Percentiles rank a stretch among this genome's conserved stretches.
Evolutionary conservation across 108 stramenopile species (phyloP).

Genomic region (Nitzschia putrida): DNA sequence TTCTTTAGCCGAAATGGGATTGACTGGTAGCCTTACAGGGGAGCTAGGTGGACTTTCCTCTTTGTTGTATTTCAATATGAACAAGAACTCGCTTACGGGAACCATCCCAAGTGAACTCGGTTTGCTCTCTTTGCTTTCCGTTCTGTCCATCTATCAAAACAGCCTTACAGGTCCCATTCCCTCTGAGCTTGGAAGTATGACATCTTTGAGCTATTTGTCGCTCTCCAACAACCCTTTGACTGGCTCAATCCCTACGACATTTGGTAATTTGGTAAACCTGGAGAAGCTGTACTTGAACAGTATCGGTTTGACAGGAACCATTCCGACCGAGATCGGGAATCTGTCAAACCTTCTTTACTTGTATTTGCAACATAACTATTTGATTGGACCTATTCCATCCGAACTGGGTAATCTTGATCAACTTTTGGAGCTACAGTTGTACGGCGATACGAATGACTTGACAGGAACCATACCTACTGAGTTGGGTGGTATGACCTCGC

Average conservation of each 20-base stretch:
- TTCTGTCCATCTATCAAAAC: neutral
- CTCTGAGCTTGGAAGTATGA: neutral
- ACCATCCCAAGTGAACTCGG: conserved; percentile 45
- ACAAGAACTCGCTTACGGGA: conserved; percentile 36
- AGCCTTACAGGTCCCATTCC: neutral
- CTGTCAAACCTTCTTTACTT: neutral
- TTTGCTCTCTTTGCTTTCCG: conserved; percentile 12
- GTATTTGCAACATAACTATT: too few species aligned
- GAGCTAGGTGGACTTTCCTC: conserved; percentile 12
- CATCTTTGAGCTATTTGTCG: neutral
- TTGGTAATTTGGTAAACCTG: neutral
- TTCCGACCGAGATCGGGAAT: neutral
- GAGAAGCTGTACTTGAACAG: neutral
- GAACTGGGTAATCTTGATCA: neutral
- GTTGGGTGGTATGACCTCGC: conserved; percentile 7
- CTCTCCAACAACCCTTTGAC: neutral
- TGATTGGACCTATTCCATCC: neutral
- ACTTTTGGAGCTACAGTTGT: conserved; percentile 3
- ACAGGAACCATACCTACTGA: conserved; percentile 21
- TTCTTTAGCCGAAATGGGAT: conserved; percentile 21
- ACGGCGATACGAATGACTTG: conserved; percentile 22
- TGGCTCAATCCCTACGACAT: neutral
- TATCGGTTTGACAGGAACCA: neutral
- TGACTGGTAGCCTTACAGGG: conserved; percentile 21
- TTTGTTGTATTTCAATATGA: conserved; percentile 38